Percentiles rank a stretch among this genome's conserved stretches.
phyloP scores from a whole-genome alignment of 2,329 filamentous ascomycete genomes.

The Epichloe brachyelytri region DNA sequence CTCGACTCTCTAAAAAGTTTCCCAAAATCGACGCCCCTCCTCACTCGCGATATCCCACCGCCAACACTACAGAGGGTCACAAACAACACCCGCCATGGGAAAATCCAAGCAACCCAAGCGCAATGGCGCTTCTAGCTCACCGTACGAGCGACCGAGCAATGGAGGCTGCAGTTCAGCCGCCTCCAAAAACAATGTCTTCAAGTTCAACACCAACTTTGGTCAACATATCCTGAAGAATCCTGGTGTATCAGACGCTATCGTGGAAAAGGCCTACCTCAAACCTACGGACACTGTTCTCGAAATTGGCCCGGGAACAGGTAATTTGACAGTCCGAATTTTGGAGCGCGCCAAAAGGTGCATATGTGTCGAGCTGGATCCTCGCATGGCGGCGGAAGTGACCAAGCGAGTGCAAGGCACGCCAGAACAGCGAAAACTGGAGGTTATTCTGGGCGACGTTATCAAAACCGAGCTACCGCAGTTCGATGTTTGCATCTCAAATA shows the following conservation, averaged over 20 bases:
- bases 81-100: constrained; percentile 28
- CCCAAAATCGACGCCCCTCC: background rate
- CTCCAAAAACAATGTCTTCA: constrained; percentile 77
- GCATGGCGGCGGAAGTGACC: constrained; percentile 92
- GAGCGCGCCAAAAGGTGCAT: constrained; percentile 73
- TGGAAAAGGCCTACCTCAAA: constrained; percentile 70
- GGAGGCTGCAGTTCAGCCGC: constrained; percentile 7
- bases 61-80: constrained; percentile 1
- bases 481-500: constrained; percentile 66
- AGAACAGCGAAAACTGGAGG: constrained; percentile 69
- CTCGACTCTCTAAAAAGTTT: constrained; percentile 1
- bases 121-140: constrained; percentile 29
- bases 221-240: constrained; percentile 88
- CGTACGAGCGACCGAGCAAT: constrained; percentile 27
- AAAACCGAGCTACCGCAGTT: constrained; percentile 69
- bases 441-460: constrained; percentile 76
- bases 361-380: constrained; percentile 83
- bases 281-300: constrained; percentile 85
- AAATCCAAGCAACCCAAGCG: constrained; percentile 41
- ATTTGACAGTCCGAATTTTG: constrained; percentile 78
- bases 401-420: constrained; percentile 89
- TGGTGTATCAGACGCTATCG: constrained; percentile 62
- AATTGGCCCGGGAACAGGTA: constrained; percentile 81
- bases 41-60: constrained; percentile 3
- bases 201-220: constrained; percentile 86